These are phyloP conservation scores for Coemansia reversa DNA, from an alignment of 192 early-diverging fungal genomes.

Conservation along the genomic window DNA sequence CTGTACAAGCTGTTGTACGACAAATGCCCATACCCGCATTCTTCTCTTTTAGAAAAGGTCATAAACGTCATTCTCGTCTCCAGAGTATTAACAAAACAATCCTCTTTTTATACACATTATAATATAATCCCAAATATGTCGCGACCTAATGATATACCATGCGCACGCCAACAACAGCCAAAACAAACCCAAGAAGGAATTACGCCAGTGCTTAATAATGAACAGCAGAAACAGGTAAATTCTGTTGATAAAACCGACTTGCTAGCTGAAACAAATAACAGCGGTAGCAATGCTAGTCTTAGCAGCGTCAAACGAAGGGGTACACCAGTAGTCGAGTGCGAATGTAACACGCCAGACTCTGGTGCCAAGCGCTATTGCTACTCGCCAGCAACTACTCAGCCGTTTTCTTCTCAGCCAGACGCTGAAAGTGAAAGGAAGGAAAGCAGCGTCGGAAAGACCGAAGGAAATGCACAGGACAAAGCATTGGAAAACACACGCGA, in stretches of 20 bases:
- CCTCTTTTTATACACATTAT: too few species aligned
- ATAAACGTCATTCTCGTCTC: too few species aligned
- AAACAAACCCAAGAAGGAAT: neutral
- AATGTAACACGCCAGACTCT: neutral
- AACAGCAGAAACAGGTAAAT: neutral
- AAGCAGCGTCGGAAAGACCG: too few species aligned
- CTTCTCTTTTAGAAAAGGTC: too few species aligned
- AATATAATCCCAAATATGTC: too few species aligned
- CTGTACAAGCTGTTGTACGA: too few species aligned
- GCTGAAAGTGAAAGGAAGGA: too few species aligned
- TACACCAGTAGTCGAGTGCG: slow-evolving; percentile 7
- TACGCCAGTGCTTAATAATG: neutral
- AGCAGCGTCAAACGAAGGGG: slow-evolving; percentile 28
- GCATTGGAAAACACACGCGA: too few species aligned
- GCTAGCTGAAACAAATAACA: slow-evolving; percentile 1
- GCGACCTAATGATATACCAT: neutral
- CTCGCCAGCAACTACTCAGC: neutral
- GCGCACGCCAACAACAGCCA: neutral
- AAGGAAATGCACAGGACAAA: too few species aligned
- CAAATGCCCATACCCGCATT: too few species aligned
- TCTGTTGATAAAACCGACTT: neutral
- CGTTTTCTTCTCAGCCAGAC: too few species aligned
- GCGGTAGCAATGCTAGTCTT: slow-evolving; percentile 17
- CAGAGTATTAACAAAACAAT: too few species aligned
- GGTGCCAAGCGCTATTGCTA: slow-evolving; percentile 27